Evolutionary conservation across 1,139 yeast species (phyloP).

Genomic region (Pichia sp.): DNA sequence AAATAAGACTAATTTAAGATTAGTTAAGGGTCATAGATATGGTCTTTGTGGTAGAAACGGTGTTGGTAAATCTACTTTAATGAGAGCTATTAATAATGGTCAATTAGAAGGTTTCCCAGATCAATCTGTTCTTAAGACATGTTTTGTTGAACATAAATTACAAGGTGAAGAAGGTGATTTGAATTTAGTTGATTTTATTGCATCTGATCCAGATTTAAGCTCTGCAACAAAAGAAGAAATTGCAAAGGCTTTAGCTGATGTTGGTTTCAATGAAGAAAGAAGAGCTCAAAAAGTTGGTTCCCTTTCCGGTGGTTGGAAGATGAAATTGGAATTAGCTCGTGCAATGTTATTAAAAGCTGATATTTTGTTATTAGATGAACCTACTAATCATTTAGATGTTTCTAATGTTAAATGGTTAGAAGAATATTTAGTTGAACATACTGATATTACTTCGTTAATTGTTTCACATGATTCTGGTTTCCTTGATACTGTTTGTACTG

Average conservation of each 20-base stretch:
- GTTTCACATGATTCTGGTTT: constrained; percentile 98
- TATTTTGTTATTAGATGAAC: constrained; percentile 90
- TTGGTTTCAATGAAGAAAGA: constrained; percentile 90
- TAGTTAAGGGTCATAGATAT: constrained; percentile 91
- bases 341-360: constrained; percentile 99
- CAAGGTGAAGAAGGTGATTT: constrained; percentile 94
- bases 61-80: constrained; percentile 96
- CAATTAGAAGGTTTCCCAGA: constrained; percentile 98
- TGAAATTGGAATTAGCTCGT: constrained; percentile 96
- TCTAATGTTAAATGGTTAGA: constrained; percentile 90
- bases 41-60: constrained; percentile 99
- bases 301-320: constrained; percentile 98
- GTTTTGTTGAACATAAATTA: constrained; percentile 94
- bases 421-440: constrained; percentile 73
- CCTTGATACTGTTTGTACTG: constrained; percentile 93
- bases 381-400: constrained; percentile 97
- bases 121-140: constrained; percentile 78
- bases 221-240: constrained; percentile 63
- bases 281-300: constrained; percentile 88
- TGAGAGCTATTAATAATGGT: constrained; percentile 96
- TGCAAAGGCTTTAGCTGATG: constrained; percentile 66
- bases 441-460: constrained; percentile 86
- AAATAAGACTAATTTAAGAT: constrained; percentile 82
- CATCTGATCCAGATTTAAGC: constrained; percentile 77
- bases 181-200: constrained; percentile 84